Percentiles rank a stretch among this genome's conserved stretches.
Conservation (phyloP, 2,329 filamentous ascomycete genomes). For the Exophiala lecanii-corni region DNA sequence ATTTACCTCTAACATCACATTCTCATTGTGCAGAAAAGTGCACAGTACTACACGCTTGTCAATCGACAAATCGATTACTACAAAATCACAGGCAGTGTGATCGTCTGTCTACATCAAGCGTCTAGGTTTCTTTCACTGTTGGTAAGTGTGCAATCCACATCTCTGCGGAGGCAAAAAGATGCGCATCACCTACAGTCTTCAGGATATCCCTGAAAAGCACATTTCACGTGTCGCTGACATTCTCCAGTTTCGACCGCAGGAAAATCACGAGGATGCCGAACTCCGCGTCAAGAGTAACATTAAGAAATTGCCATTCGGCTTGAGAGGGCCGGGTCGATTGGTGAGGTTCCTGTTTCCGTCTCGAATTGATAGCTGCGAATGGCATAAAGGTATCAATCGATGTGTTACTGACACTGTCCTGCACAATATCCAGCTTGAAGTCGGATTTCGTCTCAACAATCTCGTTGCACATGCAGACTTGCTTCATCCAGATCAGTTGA, state of each 20-base stretch:
- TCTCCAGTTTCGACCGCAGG: slow-evolving; percentile 16
- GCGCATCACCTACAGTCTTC: slow-evolving; percentile 7
- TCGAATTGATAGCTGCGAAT: slow-evolving; percentile 16
- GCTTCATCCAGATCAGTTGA: slow-evolving; percentile 15
- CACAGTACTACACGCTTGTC: no score
- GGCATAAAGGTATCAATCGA: slow-evolving; percentile 23
- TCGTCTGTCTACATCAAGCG: no score
- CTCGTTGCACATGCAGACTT: slow-evolving; percentile 15
- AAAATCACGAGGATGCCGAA: slow-evolving; percentile 6
- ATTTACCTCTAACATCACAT: no score
- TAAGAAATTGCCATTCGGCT: slow-evolving; percentile 17
- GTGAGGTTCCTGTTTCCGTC: slow-evolving; percentile 20
- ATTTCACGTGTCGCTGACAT: slow-evolving; percentile 13
- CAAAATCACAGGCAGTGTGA: no score
- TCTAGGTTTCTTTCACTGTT: no score
- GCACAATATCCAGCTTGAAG: slow-evolving; percentile 21
- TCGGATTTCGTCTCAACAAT: slow-evolving; percentile 23
- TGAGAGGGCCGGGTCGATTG: slow-evolving; percentile 20
- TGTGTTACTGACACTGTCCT: slow-evolving; percentile 20
- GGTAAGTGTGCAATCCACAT: no score
- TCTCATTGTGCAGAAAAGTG: no score
- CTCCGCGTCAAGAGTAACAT: slow-evolving; percentile 16
- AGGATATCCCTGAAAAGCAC: slow-evolving; percentile 12
- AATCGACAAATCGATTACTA: no score
- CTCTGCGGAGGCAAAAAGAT: no score